phyloP scores from a whole-genome alignment of 2,329 filamentous ascomycete genomes.

The Aspergillus sclerotialis region DNA sequence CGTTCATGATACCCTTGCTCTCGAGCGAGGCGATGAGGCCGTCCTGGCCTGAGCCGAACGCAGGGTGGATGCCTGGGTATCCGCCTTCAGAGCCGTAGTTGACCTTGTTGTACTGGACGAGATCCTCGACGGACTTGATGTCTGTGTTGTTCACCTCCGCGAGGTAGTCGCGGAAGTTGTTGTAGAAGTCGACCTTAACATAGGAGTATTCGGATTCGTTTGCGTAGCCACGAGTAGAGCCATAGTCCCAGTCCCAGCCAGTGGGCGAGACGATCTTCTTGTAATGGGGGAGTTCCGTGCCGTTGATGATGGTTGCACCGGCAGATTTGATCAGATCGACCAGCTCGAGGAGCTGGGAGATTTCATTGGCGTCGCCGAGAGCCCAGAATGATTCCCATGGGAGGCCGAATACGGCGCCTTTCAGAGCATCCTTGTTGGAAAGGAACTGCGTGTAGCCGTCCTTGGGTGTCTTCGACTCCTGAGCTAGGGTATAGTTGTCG shows the following conservation, averaged over 20 bases:
- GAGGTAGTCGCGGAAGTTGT: slow-evolving; percentile 59
- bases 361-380: slow-evolving; percentile 51
- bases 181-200: slow-evolving; percentile 57
- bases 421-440: slow-evolving; percentile 46
- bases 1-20: slow-evolving; percentile 54
- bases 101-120: slow-evolving; percentile 57
- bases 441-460: slow-evolving; percentile 55
- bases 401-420: slow-evolving; percentile 60
- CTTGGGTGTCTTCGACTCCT: slow-evolving; percentile 47
- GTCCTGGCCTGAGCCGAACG: slow-evolving; percentile 65
- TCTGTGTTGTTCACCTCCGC: slow-evolving; percentile 55
- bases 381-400: slow-evolving; percentile 68
- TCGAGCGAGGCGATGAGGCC: slow-evolving; percentile 58
- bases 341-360: slow-evolving; percentile 44
- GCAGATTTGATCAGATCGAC: slow-evolving; percentile 50
- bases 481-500: slow-evolving; percentile 60
- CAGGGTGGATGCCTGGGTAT: slow-evolving; percentile 52
- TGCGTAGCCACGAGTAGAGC: slow-evolving; percentile 53
- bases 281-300: slow-evolving; percentile 60
- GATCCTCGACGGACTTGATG: slow-evolving; percentile 55
- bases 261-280: slow-evolving; percentile 55
- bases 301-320: slow-evolving; percentile 63
- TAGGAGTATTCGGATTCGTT: slow-evolving; percentile 70
- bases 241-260: slow-evolving; percentile 72
- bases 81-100: slow-evolving; percentile 64